A percentile compares a stretch with the other conserved stretches of the same genome.
These are phyloP conservation scores for Aspergillus fischeri DNA, from an alignment of 2,329 filamentous ascomycete genomes.

Conservation along the genomic window DNA sequence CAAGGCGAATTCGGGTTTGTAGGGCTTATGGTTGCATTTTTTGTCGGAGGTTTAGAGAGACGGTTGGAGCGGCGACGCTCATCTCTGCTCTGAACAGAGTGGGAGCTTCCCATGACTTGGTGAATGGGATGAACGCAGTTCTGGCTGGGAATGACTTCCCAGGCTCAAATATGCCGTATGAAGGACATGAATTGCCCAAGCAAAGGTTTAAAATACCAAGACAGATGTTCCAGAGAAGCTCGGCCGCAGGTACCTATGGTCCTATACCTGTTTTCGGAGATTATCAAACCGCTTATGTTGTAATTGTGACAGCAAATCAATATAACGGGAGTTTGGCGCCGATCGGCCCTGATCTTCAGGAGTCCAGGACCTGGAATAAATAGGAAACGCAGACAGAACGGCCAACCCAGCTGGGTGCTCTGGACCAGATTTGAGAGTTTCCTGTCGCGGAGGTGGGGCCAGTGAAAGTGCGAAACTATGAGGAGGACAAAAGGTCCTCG, in stretches of 20 bases:
- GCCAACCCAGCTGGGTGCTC: not conserved
- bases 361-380: not conserved
- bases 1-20: slow-evolving; percentile 11
- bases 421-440: not conserved
- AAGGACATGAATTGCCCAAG: slow-evolving; percentile 1
- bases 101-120: slow-evolving; percentile 34
- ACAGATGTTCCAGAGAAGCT: not conserved
- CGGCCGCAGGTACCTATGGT: not conserved
- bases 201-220: not conserved
- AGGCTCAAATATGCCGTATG: slow-evolving; percentile 2
- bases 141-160: slow-evolving; percentile 11
- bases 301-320: not conserved
- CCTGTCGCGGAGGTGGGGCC: too few species aligned
- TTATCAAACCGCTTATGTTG: not conserved
- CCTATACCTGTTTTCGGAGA: not conserved
- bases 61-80: slow-evolving; percentile 33
- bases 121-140: slow-evolving; percentile 5
- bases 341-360: not conserved
- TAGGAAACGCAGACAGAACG: not conserved
- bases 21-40: slow-evolving; percentile 14
- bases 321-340: not conserved
- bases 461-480: not conserved
- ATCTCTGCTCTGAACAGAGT: slow-evolving; percentile 29
- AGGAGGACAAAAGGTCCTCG: not conserved
- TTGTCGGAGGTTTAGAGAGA: slow-evolving; percentile 35